Base-by-base conservation (phyloP, 2,329 filamentous ascomycete species). In the Cryoendolithus antarcticus region DNA sequence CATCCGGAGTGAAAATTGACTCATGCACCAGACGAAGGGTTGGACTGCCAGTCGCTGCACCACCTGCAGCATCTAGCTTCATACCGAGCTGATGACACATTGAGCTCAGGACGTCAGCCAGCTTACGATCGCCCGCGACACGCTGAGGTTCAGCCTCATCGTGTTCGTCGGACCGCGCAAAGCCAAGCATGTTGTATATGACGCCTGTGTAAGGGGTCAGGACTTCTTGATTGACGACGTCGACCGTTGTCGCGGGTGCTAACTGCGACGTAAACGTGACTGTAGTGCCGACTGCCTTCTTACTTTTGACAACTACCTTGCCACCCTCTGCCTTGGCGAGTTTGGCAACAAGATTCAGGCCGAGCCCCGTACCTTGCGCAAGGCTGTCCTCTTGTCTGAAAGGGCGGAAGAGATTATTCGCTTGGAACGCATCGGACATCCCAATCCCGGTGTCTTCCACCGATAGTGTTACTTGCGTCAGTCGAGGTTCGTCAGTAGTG, bases 371-470 rank as follows among this genome's bases (percentile, higher is more conserved):
- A 0, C 80, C 80, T 0, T 73, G 69, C 0, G 71, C 65, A 1
- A 83, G 55, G 0, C 63, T 60, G 34, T 82, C 69, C 49, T 84
- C 80, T 43, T 84, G 80, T 0, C 66, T 59, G 43, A 82, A 83
- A 0, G 77, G 74, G 0, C 69, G 72, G 53, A 77, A 84, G 0
- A 83, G 58, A 9, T 71, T 66, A 10, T 74, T 70, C 21, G 70
- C 65, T 4, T 82, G 57, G 45, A 77, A 85, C 6, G 80, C 74
- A 9, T 71, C 63, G 0, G 70, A 70, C 37, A 84, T 84, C 1
- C 80, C 80, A 29, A 67, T 68, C 0, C 80, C 80, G 0, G 77
- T 79, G 47, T 85, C 80, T 0, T 64, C 62, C 1, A 84, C 70
- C 7, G 43, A 44, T 27, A 27, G 24, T 3, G 7, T 27, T 8